phyloP scores from a whole-genome alignment of 1,284 basidiomycete genomes.

The Fistulina hepatica region DNA sequence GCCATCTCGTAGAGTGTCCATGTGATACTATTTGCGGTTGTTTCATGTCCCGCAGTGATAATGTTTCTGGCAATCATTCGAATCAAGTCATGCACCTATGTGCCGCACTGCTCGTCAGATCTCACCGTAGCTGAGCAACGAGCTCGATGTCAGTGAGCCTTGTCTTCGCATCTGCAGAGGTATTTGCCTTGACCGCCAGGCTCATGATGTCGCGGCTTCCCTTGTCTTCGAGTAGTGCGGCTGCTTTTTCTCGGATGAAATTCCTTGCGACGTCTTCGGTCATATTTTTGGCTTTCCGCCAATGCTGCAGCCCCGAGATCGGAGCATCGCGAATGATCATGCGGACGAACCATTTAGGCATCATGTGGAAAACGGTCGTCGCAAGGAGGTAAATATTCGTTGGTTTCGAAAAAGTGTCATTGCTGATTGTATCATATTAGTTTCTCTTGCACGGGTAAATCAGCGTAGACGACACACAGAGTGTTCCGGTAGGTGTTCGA shows the following conservation, averaged over 20 bases:
- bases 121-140: conserved; percentile 37
- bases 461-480: too few relatives aligned
- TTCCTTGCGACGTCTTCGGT: conserved; percentile 14
- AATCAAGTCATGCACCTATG: neutral
- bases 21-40: conserved; percentile 30
- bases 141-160: conserved; percentile 41
- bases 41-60: conserved; percentile 37
- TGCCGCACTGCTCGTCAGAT: neutral
- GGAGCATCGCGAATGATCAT: conserved; percentile 14
- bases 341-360: conserved; percentile 12
- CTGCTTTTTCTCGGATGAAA: conserved; percentile 15
- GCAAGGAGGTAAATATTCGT: too few relatives aligned
- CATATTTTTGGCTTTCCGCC: conserved; percentile 12
- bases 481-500: conserved; percentile 11
- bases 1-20: conserved; percentile 35
- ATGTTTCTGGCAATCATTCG: conserved; percentile 26
- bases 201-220: conserved; percentile 17
- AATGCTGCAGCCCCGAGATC: conserved; percentile 8
- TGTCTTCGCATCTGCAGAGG: conserved; percentile 31
- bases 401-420: too few relatives aligned
- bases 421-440: too few relatives aligned
- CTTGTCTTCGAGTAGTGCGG: conserved; percentile 15
- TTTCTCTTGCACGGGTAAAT: too few relatives aligned
- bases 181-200: conserved; percentile 41
- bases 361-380: conserved; percentile 18